Conservation (phyloP, 2,329 filamentous ascomycete species). For the Hymenoscyphus occultus region DNA sequence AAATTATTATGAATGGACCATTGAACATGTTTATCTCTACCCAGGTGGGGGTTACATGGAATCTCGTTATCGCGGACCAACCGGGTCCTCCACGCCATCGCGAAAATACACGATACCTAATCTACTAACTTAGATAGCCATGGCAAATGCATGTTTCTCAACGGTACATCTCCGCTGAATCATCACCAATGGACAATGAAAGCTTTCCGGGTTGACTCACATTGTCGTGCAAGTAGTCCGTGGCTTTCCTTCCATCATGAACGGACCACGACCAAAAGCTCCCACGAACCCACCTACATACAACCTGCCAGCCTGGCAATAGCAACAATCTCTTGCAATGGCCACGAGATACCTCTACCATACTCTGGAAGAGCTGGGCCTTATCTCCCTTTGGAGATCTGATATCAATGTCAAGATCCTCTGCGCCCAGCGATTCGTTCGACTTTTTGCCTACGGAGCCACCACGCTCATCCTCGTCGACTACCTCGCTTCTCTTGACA, state of each 20-base stretch:
- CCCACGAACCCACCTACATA: neutral
- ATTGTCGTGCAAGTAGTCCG: neutral
- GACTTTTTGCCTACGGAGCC: conserved; percentile 61
- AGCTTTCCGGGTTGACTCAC: neutral
- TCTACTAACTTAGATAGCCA: neutral
- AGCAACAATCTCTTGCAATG: conserved; percentile 17
- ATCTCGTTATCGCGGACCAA: no score
- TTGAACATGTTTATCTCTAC: no score
- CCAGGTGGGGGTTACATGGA: no score
- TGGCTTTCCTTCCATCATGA: neutral
- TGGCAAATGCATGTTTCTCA: neutral
- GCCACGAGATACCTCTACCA: conserved; percentile 21
- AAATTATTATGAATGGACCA: no score
- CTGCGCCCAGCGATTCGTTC: conserved; percentile 56
- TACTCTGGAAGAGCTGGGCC: conserved; percentile 43
- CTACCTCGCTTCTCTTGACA: conserved; percentile 50
- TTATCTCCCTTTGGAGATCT: conserved; percentile 43
- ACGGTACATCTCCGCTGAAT: neutral
- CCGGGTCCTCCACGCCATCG: no score
- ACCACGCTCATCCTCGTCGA: conserved; percentile 56
- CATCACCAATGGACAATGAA: neutral
- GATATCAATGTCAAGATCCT: conserved; percentile 54
- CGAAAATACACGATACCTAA: neutral
- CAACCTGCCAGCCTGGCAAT: neutral
- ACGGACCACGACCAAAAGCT: neutral